Evolutionary conservation across 2,329 filamentous ascomycete genomes (phyloP), one percentile per base, ranked within the genome.

Genomic region (Alternaria dauci): DNA sequence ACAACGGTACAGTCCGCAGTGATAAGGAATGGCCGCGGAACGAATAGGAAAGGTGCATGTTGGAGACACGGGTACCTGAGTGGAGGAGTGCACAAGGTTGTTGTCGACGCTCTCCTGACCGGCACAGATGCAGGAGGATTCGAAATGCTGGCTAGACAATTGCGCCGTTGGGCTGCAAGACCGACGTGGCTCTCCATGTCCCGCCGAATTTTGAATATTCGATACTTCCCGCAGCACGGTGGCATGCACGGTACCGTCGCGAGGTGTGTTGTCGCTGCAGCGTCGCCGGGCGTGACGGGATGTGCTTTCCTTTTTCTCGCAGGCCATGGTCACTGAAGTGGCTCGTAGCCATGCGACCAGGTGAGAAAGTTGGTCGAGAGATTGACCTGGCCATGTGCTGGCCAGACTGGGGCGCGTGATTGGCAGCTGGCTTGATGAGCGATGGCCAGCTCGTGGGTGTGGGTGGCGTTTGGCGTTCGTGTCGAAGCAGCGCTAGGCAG

Each of bases 121-220:
- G 58, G 58, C 63, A 50, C 55, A 38, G 60, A 51, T 64, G 65
- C 63, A 67, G 62, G 43, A 65, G 61, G 52, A 63, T 25, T 52
- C 54, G 38, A 57, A 32, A 23, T 20, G 43, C 61, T 44, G 59
- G 61, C 63, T 63, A 64, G 61, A 48, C 56, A 63, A 39, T 59
- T 53, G 58, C 61, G 55, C 47, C 56, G 65, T 61, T 66, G 65
- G 41, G 61, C 63, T 68, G 66, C 71, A 66, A 59, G 61, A 62
- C 69, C 70, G 70, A 75, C 73, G 72, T 75, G 73, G 69, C 72
- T 71, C 57, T 67, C 69, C 65, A 69, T 56, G 61, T 66, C 60
- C 61, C 62, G 65, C 66, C 46, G 61, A 30, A 43, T 59, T 62
- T 50, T 50, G 30, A 32, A 50, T 26, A 50, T 36, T 66, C 65